Evolutionary conservation across 352 stramenopile species (phyloP), one percentile per base, ranked within the genome.

Genomic region (Hyaloperonospora brassicae): DNA sequence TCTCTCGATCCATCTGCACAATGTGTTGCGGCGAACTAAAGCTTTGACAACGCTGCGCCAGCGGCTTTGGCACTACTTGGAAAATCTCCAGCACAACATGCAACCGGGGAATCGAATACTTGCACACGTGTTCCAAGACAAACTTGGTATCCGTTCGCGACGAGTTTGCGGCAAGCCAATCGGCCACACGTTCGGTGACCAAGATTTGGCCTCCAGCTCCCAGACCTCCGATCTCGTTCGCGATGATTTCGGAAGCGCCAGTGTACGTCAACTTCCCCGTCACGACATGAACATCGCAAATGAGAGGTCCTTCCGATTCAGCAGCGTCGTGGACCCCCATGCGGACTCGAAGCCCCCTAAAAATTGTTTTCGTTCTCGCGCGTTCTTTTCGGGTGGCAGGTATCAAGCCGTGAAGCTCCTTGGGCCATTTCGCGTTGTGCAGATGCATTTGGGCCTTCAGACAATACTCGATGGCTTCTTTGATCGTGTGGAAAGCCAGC

Each of bases 131-230:
- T 10, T 68, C 52, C 2, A 73, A 44, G 5, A 62, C 45, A 42
- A 65, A 68, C 10, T 64, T 64, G 24, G 50, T 61, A 9, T 47
- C 27, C 7, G 73, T 2, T 9, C 57, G 47, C 1, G 54, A 58
- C 4, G 56, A 47, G 39, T 70, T 66, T 2, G 49, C 45, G 27
- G 13, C 11, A 2, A 82, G 59, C 61, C 63, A 79, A 13, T 72
- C 50, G 0, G 72, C 74, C 21, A 85, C 55, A 4, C 71, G 61
- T 9, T 69, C 61, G 0, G 71, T 84, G 30, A 73, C 59, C 10
- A 84, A 48, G 57, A 84, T 80, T 39, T 84, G 74, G 1, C 74
- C 74, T 45, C 74, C 74, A 45, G 59, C 53, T 8, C 71, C 71
- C 3, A 82, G 42, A 21, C 78, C 74, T 35, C 69, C 71, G 1